A percentile compares a stretch with the other conserved stretches of the same genome.
phyloP scores from a whole-genome alignment of 2,329 filamentous ascomycete genomes.

The Knufia fluminis region DNA sequence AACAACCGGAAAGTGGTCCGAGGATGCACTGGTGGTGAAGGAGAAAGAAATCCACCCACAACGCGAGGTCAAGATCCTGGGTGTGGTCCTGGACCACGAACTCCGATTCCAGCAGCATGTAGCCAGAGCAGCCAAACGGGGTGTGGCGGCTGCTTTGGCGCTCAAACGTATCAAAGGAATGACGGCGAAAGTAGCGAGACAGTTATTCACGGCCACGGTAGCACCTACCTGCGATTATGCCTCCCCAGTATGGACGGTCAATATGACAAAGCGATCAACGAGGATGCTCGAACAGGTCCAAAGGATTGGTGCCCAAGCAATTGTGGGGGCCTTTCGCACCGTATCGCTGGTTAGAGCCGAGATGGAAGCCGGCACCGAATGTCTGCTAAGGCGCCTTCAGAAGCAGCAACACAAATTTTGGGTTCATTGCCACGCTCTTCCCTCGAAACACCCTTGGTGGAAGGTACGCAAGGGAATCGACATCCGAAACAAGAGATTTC shows the following conservation, averaged over 20 bases:
- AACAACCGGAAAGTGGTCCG: slow-evolving; percentile 17
- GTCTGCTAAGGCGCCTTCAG: neutral
- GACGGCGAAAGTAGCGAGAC: slow-evolving; percentile 9
- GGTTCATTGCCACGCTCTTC: no score
- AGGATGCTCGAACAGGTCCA: neutral
- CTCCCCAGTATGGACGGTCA: neutral
- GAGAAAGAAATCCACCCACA: neutral
- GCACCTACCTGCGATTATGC: slow-evolving; percentile 1
- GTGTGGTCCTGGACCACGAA: slow-evolving; percentile 8
- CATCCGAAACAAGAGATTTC: no score
- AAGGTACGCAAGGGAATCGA: no score
- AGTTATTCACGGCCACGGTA: slow-evolving; percentile 4
- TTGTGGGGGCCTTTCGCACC: neutral
- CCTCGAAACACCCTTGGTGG: no score
- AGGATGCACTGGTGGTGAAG: neutral
- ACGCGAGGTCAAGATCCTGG: neutral
- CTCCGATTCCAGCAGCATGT: neutral
- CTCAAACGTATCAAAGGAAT: slow-evolving; percentile 4
- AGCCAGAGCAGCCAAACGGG: neutral
- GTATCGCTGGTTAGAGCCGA: slow-evolving; percentile 1
- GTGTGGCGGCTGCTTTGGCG: neutral
- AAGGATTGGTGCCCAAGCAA: neutral
- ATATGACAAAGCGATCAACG: neutral
- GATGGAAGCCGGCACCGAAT: slow-evolving; percentile 1
- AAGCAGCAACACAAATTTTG: slow-evolving; percentile 1